Percentiles rank a stretch among this genome's conserved stretches.
Conservation (phyloP, 164 flowering plant genomes). For the Nymphaea colorata region DNA sequence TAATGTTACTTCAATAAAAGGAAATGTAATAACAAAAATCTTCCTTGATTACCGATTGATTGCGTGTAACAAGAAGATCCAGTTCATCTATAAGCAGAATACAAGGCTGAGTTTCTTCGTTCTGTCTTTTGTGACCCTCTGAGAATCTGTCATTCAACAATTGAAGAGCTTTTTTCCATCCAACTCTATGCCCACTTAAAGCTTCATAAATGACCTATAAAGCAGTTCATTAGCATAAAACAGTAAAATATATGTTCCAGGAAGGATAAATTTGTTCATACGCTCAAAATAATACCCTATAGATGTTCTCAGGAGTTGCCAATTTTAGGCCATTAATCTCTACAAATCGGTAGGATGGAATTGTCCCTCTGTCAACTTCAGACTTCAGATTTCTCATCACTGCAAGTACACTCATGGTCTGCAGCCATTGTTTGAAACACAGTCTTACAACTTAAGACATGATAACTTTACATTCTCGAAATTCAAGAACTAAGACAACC, state of each 20-base stretch:
- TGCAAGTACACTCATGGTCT: constrained; percentile 96
- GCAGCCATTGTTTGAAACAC: constrained; percentile 14
- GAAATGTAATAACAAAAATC: not conserved
- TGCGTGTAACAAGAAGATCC: constrained; percentile 90
- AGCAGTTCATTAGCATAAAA: not conserved
- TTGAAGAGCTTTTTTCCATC: constrained; percentile 91
- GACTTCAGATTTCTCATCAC: constrained; percentile 71
- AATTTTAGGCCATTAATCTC: constrained; percentile 90
- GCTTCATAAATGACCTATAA: constrained; percentile 87
- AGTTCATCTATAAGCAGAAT: constrained; percentile 93
- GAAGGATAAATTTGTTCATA: not conserved
- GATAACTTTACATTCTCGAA: not conserved
- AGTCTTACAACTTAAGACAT: not conserved
- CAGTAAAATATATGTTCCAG: too few species aligned
- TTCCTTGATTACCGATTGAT: constrained; percentile 58
- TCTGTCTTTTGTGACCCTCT: constrained; percentile 35
- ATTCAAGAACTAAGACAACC: not conserved
- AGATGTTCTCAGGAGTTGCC: constrained; percentile 86
- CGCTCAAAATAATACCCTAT: constrained; percentile 35
- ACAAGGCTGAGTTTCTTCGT: constrained; percentile 60
- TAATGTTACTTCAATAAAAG: too few species aligned
- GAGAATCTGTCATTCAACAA: constrained; percentile 76
- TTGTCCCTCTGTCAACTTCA: constrained; percentile 71
- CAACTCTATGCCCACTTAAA: constrained; percentile 77
- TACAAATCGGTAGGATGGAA: constrained; percentile 71